Conservation (phyloP, 768 basidiomycete genomes). For the Psilocybe tampanensis region DNA sequence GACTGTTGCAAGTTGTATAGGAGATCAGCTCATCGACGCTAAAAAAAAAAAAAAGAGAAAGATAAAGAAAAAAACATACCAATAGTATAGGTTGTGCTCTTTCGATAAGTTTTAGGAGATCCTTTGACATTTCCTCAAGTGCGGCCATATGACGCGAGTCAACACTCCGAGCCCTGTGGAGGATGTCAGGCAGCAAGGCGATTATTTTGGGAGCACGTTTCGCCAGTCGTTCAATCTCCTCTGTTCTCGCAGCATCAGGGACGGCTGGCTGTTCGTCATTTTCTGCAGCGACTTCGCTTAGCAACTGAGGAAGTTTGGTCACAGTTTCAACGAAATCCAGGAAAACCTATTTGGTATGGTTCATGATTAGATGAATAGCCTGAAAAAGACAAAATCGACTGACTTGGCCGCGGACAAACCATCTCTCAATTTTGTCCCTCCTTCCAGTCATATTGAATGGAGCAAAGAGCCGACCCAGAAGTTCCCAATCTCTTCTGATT, state of each 20-base stretch:
- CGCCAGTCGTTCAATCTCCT: constrained; percentile 62
- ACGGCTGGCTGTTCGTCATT: constrained; percentile 36
- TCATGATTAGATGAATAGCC: not conserved
- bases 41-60: no score
- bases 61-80: constrained; percentile 41
- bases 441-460: constrained; percentile 53
- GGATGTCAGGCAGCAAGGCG: constrained; percentile 65
- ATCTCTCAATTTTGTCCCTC: constrained; percentile 57
- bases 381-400: constrained; percentile 15
- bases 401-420: constrained; percentile 87
- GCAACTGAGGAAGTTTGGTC: constrained; percentile 58
- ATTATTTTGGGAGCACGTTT: constrained; percentile 68
- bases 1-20: no score
- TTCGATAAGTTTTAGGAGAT: constrained; percentile 61
- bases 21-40: no score
- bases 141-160: constrained; percentile 73
- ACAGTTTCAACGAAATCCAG: constrained; percentile 73
- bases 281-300: constrained; percentile 39
- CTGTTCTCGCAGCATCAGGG: constrained; percentile 47
- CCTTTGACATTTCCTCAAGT: constrained; percentile 69
- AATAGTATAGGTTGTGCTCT: constrained; percentile 59
- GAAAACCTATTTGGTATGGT: constrained; percentile 48
- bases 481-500: constrained; percentile 61
- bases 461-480: constrained; percentile 71
- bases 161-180: constrained; percentile 47